Base-by-base conservation (phyloP, 768 basidiomycete genomes). In the Vararia minispora region DNA sequence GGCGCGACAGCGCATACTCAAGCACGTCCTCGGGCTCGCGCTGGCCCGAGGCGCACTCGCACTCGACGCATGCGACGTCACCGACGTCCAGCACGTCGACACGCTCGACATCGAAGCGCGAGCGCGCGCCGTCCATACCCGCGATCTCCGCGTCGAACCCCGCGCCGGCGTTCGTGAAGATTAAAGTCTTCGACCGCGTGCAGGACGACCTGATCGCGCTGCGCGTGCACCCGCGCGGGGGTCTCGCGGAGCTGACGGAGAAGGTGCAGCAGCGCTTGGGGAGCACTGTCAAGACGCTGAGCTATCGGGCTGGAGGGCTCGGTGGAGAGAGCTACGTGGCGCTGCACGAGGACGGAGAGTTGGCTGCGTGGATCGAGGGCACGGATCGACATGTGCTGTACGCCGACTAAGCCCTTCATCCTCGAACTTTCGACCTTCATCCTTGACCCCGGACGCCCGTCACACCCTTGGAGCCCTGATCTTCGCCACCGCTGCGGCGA, bases 121-220 rank as follows among this genome's bases (percentile, higher is more conserved):
- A 72, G 4, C 64, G 64, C 17, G 70, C 75, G n/a, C 51, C 74
- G 37, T 84, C 76, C 51, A 73, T 64, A 22, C 83, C 84, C 9
- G 67, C 78, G 16, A 82, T 88, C 50, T 88, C 85, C 35, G 74
- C 79, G 13, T 72, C 71, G 31, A 85, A 84, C 45, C 76, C 79
- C 5, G 80, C 86, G 52, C 76, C 79, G 11, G 85, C 92, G 17
- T 98, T 91, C 60, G 72, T 98, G 48, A 99, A 98, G 64, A 95
- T 99, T 64, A 99, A 99, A 63, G 89, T 99, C 31, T 95, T 95
- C 57, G 87, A 95, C 61, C 76, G 86, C 27, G 69, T 81, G 40
- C 81, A 89, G 18, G 92, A 98, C 54, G 95, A 99, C 58, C 65
- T 98, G 39, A 90, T 98, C 46, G 95, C 95, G 4, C 95, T 98